phyloP scores from a whole-genome alignment of 2,329 filamentous ascomycete species.

The Coniochaeta prunicola region DNA sequence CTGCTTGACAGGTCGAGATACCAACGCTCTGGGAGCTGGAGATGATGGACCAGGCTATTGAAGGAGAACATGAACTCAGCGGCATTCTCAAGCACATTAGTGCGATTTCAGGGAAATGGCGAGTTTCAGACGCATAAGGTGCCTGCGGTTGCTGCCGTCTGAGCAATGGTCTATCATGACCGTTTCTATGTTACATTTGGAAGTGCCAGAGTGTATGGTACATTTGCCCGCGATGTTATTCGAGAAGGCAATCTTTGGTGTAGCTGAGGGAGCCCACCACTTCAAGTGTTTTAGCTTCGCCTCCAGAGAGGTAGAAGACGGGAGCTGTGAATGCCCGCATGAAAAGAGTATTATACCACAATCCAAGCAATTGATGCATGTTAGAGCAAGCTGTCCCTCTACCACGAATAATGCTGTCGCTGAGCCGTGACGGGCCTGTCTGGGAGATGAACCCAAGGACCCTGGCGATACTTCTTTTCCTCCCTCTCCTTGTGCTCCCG shows the following conservation, averaged over 20 bases:
- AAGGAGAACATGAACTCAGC: not conserved
- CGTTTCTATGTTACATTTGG: not conserved
- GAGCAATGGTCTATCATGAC: not conserved
- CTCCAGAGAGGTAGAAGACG: not conserved
- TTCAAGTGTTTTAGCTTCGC: not conserved
- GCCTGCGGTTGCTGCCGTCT: not conserved
- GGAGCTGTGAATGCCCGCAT: not conserved
- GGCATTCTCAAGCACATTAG: not conserved
- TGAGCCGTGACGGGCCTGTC: constrained; percentile 79
- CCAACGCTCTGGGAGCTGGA: not conserved
- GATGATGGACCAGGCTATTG: not conserved
- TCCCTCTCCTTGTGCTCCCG: constrained; percentile 71
- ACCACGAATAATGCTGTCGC: constrained; percentile 90
- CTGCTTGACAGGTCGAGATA: not conserved
- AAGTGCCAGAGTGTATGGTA: not conserved
- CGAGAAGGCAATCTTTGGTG: not conserved
- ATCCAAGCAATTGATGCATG: not conserved
- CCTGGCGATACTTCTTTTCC: constrained; percentile 65
- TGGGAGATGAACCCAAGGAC: constrained; percentile 82
- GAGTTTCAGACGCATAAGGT: not conserved
- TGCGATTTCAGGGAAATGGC: not conserved
- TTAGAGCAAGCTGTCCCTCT: constrained; percentile 18
- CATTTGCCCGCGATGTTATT: not conserved
- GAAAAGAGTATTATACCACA: not conserved
- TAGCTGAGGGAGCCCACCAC: not conserved